Conservation (phyloP, 1,139 yeast species). For the Sugiyamaella pinicola region DNA sequence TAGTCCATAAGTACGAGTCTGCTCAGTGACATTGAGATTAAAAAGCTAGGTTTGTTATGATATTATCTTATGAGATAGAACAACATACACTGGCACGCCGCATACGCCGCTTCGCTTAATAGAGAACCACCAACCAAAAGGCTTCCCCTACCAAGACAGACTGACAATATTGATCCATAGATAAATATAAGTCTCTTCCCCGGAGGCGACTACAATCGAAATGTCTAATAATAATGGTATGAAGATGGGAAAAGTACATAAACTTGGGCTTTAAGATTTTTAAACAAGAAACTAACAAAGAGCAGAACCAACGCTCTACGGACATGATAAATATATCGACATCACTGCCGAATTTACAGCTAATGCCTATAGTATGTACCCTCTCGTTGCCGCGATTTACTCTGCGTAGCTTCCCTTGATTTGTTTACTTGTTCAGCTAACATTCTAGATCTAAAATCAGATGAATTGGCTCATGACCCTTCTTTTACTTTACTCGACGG, state of each 20-base stretch:
- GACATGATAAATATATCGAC: constrained; percentile 33
- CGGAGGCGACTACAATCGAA: too few relatives aligned
- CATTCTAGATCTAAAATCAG: constrained; percentile 32
- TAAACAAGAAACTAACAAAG: neutral
- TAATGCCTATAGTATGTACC: constrained; percentile 19
- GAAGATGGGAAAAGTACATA: neutral
- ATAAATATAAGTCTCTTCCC: too few relatives aligned
- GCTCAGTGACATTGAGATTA: too few relatives aligned
- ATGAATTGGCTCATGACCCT: constrained; percentile 37
- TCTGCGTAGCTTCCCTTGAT: neutral
- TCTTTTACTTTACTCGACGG: constrained; percentile 40
- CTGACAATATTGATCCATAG: too few relatives aligned
- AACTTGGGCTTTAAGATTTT: neutral
- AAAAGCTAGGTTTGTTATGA: too few relatives aligned
- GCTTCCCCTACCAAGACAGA: too few relatives aligned
- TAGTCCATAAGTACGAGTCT: too few relatives aligned
- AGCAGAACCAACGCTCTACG: constrained; percentile 26
- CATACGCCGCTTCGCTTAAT: too few relatives aligned
- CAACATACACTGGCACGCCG: too few relatives aligned
- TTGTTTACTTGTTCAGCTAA: too few relatives aligned
- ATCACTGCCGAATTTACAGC: constrained; percentile 35
- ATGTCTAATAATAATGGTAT: neutral
- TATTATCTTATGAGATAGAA: too few relatives aligned
- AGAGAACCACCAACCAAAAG: too few relatives aligned
- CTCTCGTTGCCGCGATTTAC: constrained; percentile 1